Percentiles rank a stretch among this genome's conserved stretches.
Conservation (phyloP, 805 yeast genomes). For the Schwanniomyces yamadae region DNA sequence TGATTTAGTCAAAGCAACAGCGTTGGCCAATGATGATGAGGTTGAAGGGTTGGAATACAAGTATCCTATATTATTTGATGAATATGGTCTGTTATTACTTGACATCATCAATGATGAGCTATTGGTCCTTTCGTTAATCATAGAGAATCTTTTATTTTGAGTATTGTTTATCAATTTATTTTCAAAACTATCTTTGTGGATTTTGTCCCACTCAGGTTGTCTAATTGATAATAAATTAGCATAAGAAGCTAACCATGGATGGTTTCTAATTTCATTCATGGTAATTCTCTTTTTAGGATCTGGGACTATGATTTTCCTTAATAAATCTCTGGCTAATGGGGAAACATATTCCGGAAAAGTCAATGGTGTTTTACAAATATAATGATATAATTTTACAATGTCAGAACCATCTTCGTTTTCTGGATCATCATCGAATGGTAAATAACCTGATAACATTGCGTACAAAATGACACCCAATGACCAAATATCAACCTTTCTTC, state of each 20-base stretch:
- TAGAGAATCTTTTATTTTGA: conserved; percentile 43
- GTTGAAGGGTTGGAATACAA: conserved; percentile 66
- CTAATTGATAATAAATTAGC: conserved; percentile 77
- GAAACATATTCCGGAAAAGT: conserved; percentile 94
- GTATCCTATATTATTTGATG: conserved; percentile 27
- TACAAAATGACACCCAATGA: conserved; percentile 92
- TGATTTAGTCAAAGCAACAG: conserved; percentile 43
- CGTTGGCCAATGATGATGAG: conserved; percentile 55
- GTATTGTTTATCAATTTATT: conserved; percentile 16
- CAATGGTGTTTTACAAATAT: conserved; percentile 85
- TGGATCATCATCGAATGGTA: conserved; percentile 97
- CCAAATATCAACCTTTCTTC: conserved; percentile 95
- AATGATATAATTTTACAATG: conserved; percentile 84
- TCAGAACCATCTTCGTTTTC: conserved; percentile 95
- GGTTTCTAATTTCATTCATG: conserved; percentile 69
- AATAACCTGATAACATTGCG: conserved; percentile 95
- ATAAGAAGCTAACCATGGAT: conserved; percentile 88
- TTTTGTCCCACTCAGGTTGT: conserved; percentile 87
- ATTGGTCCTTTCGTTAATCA: conserved; percentile 41
- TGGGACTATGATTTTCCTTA: conserved; percentile 79
- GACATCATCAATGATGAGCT: conserved; percentile 35
- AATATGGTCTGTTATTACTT: conserved; percentile 34
- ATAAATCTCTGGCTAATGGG: conserved; percentile 86
- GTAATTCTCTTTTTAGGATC: conserved; percentile 77
- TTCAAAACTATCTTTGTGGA: conserved; percentile 36